phyloP scores from a whole-genome alignment of 2,329 filamentous ascomycete genomes.

The Pseudonectria buxi region DNA sequence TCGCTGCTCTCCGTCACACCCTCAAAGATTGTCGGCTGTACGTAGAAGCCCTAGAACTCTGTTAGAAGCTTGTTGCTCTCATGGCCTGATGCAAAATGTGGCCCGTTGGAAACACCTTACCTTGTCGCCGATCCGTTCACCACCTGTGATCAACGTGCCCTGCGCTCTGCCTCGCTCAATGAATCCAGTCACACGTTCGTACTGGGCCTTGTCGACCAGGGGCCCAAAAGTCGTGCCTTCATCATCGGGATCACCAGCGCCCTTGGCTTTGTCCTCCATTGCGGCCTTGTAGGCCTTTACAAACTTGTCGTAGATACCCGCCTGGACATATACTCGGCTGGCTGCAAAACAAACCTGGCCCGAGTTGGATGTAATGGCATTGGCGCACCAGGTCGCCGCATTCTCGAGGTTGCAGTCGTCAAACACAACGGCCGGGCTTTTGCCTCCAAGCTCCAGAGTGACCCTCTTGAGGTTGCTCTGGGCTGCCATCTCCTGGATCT shows the following conservation, averaged over 20 bases:
- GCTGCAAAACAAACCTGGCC: slow-evolving; percentile 73
- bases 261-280: slow-evolving; percentile 48
- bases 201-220: slow-evolving; percentile 42
- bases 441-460: slow-evolving; percentile 67
- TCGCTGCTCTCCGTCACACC: slow-evolving; percentile 34
- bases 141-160: slow-evolving; percentile 32
- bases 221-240: slow-evolving; percentile 53
- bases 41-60: slow-evolving; percentile 30
- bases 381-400: slow-evolving; percentile 38
- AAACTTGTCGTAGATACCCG: slow-evolving; percentile 52
- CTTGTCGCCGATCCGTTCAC: slow-evolving; percentile 31
- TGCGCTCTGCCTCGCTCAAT: slow-evolving; percentile 35
- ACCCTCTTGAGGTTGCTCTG: slow-evolving; percentile 57
- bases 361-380: slow-evolving; percentile 58
- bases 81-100: too few relatives aligned
- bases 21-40: slow-evolving; percentile 41
- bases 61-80: neutral
- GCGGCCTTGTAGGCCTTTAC: slow-evolving; percentile 52
- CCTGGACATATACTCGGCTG: slow-evolving; percentile 63
- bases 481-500: slow-evolving; percentile 49
- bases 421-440: slow-evolving; percentile 59
- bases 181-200: slow-evolving; percentile 38
- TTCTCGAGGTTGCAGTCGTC: slow-evolving; percentile 58
- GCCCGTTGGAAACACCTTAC: slow-evolving; percentile 12
- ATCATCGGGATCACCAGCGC: slow-evolving; percentile 55